A percentile compares a stretch with the other conserved stretches of the same genome.
Evolutionary conservation across 345 rosid species (phyloP).

Genomic region (Isatis tinctoria): DNA sequence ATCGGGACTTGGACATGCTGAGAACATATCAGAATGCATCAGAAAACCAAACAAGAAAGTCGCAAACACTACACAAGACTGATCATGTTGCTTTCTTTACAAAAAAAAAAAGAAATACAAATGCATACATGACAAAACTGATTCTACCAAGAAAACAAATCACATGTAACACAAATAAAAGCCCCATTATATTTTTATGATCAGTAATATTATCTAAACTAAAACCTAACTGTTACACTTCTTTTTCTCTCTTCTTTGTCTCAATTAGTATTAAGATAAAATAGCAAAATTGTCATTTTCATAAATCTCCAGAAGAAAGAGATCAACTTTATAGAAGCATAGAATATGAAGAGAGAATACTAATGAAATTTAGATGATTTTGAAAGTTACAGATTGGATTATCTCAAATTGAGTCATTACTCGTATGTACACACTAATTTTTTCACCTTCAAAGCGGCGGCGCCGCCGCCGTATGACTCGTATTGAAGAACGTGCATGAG

Average conservation of each 20-base stretch:
- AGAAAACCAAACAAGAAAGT: background rate
- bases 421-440: too few species aligned
- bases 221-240: too few species aligned
- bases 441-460: constrained; percentile 37
- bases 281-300: too few species aligned
- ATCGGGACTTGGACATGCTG: constrained; percentile 66
- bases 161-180: background rate
- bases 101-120: background rate
- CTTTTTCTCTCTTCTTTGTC: background rate
- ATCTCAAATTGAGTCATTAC: too few species aligned
- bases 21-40: background rate
- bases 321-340: background rate
- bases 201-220: too few species aligned
- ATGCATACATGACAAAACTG: background rate
- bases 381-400: background rate
- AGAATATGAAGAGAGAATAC: too few species aligned
- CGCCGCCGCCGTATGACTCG: constrained; percentile 44
- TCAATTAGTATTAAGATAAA: background rate
- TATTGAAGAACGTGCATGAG: constrained; percentile 48
- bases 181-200: too few species aligned
- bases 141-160: background rate
- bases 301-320: background rate
- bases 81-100: background rate
- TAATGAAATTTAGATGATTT: background rate
- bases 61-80: background rate